Evolutionary conservation across 257 asterid species (phyloP).

Genomic region (Fraxinus americana): DNA sequence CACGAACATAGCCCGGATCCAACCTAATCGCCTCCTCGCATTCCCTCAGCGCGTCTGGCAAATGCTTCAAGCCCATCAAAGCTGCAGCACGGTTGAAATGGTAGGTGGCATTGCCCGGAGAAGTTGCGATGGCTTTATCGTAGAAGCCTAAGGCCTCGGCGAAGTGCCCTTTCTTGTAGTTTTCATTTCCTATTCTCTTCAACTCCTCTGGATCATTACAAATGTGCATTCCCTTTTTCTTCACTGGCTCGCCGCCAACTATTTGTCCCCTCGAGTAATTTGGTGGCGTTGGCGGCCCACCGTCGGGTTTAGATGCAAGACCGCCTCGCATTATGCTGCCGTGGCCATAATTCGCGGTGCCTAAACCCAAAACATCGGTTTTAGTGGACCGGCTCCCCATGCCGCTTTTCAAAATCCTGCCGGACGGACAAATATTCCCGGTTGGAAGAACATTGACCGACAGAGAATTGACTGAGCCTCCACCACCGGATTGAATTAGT

Average conservation of each 20-base stretch:
- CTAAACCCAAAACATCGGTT: constrained; percentile 65
- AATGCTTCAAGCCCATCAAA: constrained; percentile 63
- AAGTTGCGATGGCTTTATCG: constrained; percentile 72
- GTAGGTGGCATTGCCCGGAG: constrained; percentile 69
- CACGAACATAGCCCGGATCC: constrained; percentile 82
- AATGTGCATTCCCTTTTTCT: constrained; percentile 29
- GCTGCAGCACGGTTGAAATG: constrained; percentile 85
- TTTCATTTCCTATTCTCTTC: constrained; percentile 77
- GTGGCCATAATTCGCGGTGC: constrained; percentile 68
- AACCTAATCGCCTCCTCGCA: constrained; percentile 84
- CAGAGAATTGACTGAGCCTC: constrained; percentile 53
- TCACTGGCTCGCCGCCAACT: constrained; percentile 48
- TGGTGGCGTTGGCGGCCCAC: constrained; percentile 23
- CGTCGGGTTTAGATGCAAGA: constrained; percentile 34
- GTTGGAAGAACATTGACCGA: constrained; percentile 49
- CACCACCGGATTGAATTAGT: constrained; percentile 48
- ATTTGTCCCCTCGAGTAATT: constrained; percentile 41
- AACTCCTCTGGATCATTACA: constrained; percentile 78
- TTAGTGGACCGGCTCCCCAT: constrained; percentile 52
- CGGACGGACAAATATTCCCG: constrained; percentile 84
- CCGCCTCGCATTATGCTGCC: constrained; percentile 84
- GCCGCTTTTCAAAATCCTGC: constrained; percentile 58
- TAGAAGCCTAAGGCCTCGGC: constrained; percentile 68
- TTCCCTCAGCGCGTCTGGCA: constrained; percentile 70
- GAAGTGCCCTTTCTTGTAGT: constrained; percentile 64